These are phyloP conservation scores for Cladosporium sp. DNA, from an alignment of 2,329 filamentous ascomycete genomes.

Conservation along the genomic window DNA sequence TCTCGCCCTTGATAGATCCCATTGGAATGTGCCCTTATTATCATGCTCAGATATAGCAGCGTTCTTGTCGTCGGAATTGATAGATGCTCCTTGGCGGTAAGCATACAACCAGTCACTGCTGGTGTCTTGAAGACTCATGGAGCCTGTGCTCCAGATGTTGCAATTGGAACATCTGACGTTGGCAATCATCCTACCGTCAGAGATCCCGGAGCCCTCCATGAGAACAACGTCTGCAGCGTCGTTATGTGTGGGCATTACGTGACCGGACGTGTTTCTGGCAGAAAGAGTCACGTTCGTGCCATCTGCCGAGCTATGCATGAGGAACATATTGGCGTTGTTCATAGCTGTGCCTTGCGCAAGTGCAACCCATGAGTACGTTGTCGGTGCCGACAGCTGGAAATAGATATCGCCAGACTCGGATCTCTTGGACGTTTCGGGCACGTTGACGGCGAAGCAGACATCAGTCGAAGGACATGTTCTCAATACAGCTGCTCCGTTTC, in stretches of 20 bases:
- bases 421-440: constrained; percentile 49
- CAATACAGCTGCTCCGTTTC: neutral
- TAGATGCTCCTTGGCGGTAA: constrained; percentile 40
- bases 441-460: constrained; percentile 50
- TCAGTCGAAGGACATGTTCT: constrained; percentile 16
- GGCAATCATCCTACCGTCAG: constrained; percentile 50
- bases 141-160: constrained; percentile 48
- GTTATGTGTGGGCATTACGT: constrained; percentile 42
- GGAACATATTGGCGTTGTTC: constrained; percentile 55
- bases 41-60: constrained; percentile 46
- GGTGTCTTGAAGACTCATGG: constrained; percentile 44
- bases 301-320: constrained; percentile 50
- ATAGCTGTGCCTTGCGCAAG: constrained; percentile 54
- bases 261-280: constrained; percentile 44
- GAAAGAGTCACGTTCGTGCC: constrained; percentile 56
- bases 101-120: constrained; percentile 49
- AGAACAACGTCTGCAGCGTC: constrained; percentile 43
- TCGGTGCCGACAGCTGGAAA: constrained; percentile 54
- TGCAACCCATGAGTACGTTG: constrained; percentile 50
- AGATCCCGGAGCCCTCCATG: constrained; percentile 51
- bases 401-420: constrained; percentile 53
- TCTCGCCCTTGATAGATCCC: constrained; percentile 47
- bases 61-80: constrained; percentile 43
- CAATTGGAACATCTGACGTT: constrained; percentile 55
- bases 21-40: constrained; percentile 34